phyloP scores from a whole-genome alignment of 805 yeast genomes.

The Lachancea waltii region DNA sequence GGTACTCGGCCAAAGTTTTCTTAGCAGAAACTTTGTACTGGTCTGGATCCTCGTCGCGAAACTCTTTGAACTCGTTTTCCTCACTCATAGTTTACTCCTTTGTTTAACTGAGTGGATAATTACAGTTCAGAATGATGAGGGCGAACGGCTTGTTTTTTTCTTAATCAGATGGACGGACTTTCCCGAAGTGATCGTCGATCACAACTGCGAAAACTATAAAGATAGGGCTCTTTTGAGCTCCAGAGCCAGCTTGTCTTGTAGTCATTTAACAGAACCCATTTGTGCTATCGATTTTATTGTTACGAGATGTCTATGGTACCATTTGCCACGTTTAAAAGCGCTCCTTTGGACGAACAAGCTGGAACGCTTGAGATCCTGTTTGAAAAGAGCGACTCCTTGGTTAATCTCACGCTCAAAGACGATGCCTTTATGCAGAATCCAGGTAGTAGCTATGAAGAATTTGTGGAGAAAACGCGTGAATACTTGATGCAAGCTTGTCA shows the following conservation, averaged over 20 bases:
- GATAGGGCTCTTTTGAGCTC: no score
- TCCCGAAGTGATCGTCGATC: no score
- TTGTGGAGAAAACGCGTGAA: slow-evolving; percentile 42
- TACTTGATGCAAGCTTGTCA: slow-evolving; percentile 33
- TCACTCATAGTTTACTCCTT: slow-evolving; percentile 15
- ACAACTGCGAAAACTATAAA: no score
- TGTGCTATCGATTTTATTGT: no score
- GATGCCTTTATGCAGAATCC: slow-evolving; percentile 8
- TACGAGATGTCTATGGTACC: no score
- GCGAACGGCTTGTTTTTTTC: no score
- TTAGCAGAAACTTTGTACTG: slow-evolving; percentile 39
- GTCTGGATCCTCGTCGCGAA: slow-evolving; percentile 27
- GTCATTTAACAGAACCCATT: no score
- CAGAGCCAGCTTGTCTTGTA: no score
- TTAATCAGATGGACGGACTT: no score
- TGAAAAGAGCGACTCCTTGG: slow-evolving; percentile 20
- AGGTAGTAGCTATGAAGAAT: slow-evolving; percentile 29
- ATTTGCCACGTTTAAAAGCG: slow-evolving; percentile 6
- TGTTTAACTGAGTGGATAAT: background rate
- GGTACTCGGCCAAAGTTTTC: slow-evolving; percentile 79
- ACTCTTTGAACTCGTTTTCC: slow-evolving; percentile 33
- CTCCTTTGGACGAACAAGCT: slow-evolving; percentile 9
- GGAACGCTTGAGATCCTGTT: slow-evolving; percentile 15
- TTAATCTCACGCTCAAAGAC: slow-evolving; percentile 14
- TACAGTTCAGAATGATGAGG: no score